Base-by-base conservation (phyloP, 768 basidiomycete genomes). In the Leccinum barrowsii region DNA sequence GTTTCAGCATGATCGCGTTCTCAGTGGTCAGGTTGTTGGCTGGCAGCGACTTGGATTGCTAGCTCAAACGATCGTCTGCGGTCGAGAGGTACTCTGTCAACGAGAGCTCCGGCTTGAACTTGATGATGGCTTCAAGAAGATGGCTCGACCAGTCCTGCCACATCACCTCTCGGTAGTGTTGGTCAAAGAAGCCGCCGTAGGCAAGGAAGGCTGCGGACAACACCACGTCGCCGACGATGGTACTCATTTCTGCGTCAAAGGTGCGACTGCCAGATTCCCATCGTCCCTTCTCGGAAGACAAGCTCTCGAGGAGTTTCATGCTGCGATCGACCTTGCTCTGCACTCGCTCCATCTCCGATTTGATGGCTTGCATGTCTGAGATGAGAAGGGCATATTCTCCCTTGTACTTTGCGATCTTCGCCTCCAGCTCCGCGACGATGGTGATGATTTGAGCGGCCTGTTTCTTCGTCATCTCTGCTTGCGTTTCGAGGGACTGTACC, bases 1-100 rank as follows among this genome's bases (percentile, higher is more conserved):
- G 87, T 70, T 96, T 94, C 69, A 99, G 85, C 94, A 98, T 98
- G 74, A 98, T 94, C n/a, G 97, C 97, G 70, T 99, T 99, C 76
- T 98, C 97, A 1, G 92, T 93, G 63, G 94, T 98, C 48, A 99
- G 79, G 61, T 91, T 94, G 74, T 99, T 95, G 5, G 93, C 87
- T 1, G 97, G 97, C n/a, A 98, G 80, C 1, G 92, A 89, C 68
- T 94, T 94, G 30, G 93, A 90, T 74, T 96, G 94, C 97, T 95
- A 99, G 65, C 82, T 86, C 61, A 97, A 82, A 46, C 96, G 90
- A 68, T 98, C 93, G 68, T 98, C 97, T 1, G 95, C 94, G 2
- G 96, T 95, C 5, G 97, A 98, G 37, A 98, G 82, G 72, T 96
- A 99, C 67, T 99, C 97, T 1, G 93, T 86, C 65, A 98, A 84